phyloP scores from a whole-genome alignment of 163 green algal species.

The Prototheca wickerhamii region DNA sequence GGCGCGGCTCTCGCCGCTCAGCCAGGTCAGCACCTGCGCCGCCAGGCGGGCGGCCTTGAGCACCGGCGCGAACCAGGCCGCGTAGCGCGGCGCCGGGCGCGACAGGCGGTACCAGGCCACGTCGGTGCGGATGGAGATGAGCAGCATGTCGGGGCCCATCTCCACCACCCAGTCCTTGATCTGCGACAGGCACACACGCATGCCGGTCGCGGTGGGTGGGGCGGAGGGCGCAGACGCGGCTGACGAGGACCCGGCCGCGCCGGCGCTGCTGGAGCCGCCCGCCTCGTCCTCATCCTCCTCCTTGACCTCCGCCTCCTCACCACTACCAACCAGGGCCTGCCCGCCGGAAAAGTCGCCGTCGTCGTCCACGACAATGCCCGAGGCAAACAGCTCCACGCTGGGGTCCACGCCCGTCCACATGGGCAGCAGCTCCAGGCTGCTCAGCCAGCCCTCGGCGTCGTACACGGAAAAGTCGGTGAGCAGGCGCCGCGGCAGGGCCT shows the following conservation, averaged over 20 bases:
- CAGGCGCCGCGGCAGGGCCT: conserved; percentile 59
- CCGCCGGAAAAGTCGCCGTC: conserved; percentile 61
- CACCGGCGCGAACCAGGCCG: conserved; percentile 68
- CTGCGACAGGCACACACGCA: conserved; percentile 76
- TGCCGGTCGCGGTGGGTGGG: conserved; percentile 26
- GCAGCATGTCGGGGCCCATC: conserved; percentile 71
- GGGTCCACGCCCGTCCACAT: conserved; percentile 75
- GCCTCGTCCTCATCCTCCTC: background rate
- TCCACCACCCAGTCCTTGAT: conserved; percentile 89
- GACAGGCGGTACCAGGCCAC: conserved; percentile 82
- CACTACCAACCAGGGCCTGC: conserved; percentile 42
- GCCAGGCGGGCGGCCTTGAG: conserved; percentile 66
- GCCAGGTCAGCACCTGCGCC: conserved; percentile 50
- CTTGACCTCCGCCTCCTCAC: conserved; percentile 4
- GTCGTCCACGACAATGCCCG: conserved; percentile 62
- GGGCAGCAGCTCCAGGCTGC: conserved; percentile 82
- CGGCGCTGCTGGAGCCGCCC: conserved; percentile 7
- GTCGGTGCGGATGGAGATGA: conserved; percentile 87
- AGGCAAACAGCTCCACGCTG: conserved; percentile 76
- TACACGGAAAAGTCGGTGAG: conserved; percentile 87
- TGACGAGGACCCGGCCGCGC: conserved; percentile 8
- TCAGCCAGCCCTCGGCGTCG: conserved; percentile 78
- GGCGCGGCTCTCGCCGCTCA: conserved; percentile 59
- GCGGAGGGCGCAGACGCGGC: conserved; percentile 4
- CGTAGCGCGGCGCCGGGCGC: conserved; percentile 57